phyloP scores from a whole-genome alignment of 805 yeast species.

The Candida berthetii region DNA sequence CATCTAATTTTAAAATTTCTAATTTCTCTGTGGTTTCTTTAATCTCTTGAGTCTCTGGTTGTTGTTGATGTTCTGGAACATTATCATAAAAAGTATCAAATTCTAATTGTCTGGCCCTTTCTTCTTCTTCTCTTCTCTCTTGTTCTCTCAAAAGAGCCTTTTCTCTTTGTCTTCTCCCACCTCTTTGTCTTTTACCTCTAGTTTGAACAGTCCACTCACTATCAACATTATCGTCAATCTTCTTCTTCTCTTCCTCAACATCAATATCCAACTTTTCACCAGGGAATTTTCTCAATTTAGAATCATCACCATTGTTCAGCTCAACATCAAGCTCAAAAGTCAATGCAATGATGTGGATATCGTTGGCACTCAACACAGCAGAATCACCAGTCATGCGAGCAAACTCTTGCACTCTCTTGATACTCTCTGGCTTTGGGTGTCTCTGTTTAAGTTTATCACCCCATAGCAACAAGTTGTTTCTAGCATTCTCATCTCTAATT shows the following conservation, averaged over 20 bases:
- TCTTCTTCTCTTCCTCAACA: constrained; percentile 9
- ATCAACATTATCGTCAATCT: constrained; percentile 4
- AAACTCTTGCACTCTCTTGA: constrained; percentile 66
- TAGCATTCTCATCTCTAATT: constrained; percentile 78
- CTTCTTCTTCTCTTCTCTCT: constrained; percentile 8
- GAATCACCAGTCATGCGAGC: constrained; percentile 89
- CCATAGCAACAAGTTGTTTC: constrained; percentile 78
- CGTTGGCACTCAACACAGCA: constrained; percentile 82
- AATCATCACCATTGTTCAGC: constrained; percentile 57
- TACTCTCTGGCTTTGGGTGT: constrained; percentile 67
- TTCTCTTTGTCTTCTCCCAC: constrained; percentile 59
- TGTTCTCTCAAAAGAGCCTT: constrained; percentile 31
- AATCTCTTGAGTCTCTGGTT: constrained; percentile 3
- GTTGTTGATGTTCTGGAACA: constrained; percentile 4
- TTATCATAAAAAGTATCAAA: no score
- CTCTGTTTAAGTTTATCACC: constrained; percentile 60
- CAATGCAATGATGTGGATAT: constrained; percentile 87
- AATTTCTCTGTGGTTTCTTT: constrained; percentile 6
- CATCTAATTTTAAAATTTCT: constrained; percentile 24
- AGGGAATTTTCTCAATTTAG: constrained; percentile 61
- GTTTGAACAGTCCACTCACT: constrained; percentile 9
- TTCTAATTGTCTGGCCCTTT: no score
- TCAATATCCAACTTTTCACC: constrained; percentile 41
- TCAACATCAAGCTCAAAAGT: constrained; percentile 84
- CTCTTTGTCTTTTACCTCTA: constrained; percentile 49